Base-by-base conservation (phyloP, 306 rosid species). In the Vigna trinervia region DNA sequence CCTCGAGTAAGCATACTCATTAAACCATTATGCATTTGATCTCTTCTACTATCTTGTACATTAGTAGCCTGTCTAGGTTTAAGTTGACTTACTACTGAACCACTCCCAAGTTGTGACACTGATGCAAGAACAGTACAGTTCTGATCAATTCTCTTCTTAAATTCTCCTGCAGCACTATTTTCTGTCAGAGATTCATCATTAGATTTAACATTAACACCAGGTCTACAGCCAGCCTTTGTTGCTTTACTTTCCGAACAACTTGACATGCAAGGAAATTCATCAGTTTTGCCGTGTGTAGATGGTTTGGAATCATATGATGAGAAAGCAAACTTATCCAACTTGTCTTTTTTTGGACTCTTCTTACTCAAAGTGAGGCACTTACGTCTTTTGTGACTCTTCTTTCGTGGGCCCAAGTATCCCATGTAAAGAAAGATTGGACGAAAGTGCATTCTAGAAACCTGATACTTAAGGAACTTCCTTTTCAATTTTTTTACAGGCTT, bases 291-390 rank as follows among this genome's bases (percentile, higher is more conserved):
- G 52, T 85, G 62, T 26, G 86, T 91, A 73, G 92, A 90, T 61
- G 93, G 92, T 68, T 82, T 89, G 50, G 50, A n/a, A 72, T 85
- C 92, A 36, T 87, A 91, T 47, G 91, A 84, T 58, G 81, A 73
- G 17, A 51, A 26, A 75, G 78, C 51, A 68, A 58, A 54, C 50
- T 59, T 83, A 47, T 79, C 78, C 74, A 78, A 17, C 56, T 78
- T 78, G 50, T 54, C 85, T 65, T 81, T 88, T 9, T 47, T 47
- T 34, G 43, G 74, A 69, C 15, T 70, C 76, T 79, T 87, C 64
- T 57, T 20, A 59, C 71, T 83, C 48, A 47, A 38, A 67, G 22
- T 13, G 12, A 0, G 76, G 65, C 38, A 41, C 54, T 82, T 90
- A 48, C 79, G 68, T 82, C 86, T 92, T 85, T 85, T 92, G 69